Conservation (phyloP, 208 protist species). For the Acanthamoeba sp. region DNA sequence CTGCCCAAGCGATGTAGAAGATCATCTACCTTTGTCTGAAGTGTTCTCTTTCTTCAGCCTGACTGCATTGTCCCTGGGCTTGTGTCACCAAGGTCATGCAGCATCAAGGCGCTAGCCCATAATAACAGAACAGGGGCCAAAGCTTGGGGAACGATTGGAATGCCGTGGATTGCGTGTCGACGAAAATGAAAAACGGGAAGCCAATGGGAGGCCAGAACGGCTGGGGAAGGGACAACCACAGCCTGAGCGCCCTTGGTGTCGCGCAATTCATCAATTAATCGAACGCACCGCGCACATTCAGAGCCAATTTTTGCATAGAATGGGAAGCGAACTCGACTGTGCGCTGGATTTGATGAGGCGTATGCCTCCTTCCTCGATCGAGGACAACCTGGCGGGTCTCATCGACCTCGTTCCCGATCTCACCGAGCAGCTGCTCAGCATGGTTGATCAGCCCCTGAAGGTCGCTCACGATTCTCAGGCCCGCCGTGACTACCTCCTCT, state of each 20-base stretch:
- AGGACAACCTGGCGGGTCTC: constrained; percentile 89
- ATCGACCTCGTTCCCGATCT: constrained; percentile 91
- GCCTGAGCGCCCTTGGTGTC: background rate
- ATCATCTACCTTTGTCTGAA: no score
- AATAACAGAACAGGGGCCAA: no score
- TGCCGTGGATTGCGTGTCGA: no score
- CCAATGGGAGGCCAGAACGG: background rate
- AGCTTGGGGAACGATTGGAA: no score
- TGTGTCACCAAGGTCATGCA: no score
- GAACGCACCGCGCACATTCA: background rate
- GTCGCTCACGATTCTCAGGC: constrained; percentile 83
- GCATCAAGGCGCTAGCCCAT: no score
- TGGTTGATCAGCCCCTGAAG: constrained; percentile 93
- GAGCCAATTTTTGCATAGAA: background rate
- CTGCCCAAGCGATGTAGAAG: no score
- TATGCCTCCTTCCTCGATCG: constrained; percentile 90
- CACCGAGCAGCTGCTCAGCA: constrained; percentile 92
- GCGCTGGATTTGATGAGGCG: constrained; percentile 93
- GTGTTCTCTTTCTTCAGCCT: no score
- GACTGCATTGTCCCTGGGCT: no score
- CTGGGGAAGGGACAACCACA: background rate
- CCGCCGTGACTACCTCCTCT: constrained; percentile 90
- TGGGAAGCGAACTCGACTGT: constrained; percentile 84
- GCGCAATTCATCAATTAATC: background rate
- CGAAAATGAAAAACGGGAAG: no score